Conservation (phyloP, 495 filamentous ascomycete genomes). For the Viridothelium virens region DNA sequence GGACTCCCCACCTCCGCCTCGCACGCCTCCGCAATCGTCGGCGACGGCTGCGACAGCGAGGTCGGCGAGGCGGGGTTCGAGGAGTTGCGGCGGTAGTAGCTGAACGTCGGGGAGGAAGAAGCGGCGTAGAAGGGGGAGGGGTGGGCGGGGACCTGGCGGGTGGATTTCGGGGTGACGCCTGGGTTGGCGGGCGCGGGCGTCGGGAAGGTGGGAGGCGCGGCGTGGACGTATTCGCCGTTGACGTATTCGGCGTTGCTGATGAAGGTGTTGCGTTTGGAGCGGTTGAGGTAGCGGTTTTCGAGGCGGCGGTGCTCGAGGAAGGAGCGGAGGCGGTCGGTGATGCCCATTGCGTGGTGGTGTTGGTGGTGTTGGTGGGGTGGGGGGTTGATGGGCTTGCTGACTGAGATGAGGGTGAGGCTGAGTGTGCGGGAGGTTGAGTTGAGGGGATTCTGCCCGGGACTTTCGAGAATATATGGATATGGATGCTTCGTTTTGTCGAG, state of each 20-base stretch:
- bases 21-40: no score
- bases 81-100: no score
- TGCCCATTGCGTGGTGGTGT: conserved; percentile 17
- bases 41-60: no score
- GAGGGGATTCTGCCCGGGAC: no score
- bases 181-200: conserved; percentile 24
- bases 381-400: neutral
- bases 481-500: no score
- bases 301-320: conserved; percentile 83
- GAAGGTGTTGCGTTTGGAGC: conserved; percentile 79
- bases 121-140: no score
- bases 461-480: no score
- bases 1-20: no score
- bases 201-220: conserved; percentile 14
- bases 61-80: no score
- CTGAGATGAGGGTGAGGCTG: no score
- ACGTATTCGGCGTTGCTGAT: conserved; percentile 79
- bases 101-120: no score
- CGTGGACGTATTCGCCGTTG: conserved; percentile 83
- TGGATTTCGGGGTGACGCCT: neutral
- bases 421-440: no score
- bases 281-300: conserved; percentile 83
- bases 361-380: neutral
- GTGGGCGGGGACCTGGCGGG: neutral
- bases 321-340: conserved; percentile 34